Evolutionary conservation across 164 flowering plant species (phyloP).

Genomic region (Piper longum): DNA sequence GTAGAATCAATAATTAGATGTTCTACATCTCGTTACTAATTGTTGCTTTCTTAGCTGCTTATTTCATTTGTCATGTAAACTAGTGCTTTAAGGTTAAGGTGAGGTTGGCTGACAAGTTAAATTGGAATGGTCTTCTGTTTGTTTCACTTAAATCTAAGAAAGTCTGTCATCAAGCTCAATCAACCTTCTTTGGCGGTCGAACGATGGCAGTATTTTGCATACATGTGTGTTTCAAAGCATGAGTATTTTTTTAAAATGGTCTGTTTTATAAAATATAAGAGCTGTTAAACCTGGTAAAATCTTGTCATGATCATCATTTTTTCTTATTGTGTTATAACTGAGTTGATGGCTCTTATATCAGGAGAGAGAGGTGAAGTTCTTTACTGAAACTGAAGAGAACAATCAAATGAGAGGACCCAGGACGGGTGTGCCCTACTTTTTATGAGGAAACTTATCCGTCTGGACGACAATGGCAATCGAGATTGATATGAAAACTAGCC

Average conservation of each 20-base stretch:
- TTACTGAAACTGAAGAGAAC: constrained; percentile 98
- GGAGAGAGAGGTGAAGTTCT: constrained; percentile 98
- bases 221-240: no score
- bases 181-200: no score
- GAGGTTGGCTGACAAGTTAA: no score
- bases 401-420: constrained; percentile 99
- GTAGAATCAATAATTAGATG: neutral
- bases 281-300: no score
- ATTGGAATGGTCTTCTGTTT: no score
- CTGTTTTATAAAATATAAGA: no score
- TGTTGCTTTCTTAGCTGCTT: neutral
- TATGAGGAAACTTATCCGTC: constrained; percentile 33
- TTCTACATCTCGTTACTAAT: neutral
- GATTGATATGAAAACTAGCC: neutral
- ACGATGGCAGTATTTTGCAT: no score
- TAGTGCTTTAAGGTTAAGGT: no score
- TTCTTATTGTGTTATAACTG: neutral
- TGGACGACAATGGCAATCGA: constrained; percentile 12
- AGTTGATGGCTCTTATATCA: constrained; percentile 6
- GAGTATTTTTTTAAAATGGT: no score
- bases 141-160: no score
- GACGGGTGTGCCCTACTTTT: constrained; percentile 94
- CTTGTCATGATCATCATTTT: no score
- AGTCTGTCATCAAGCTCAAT: no score
- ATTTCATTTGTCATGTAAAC: neutral